Conservation (phyloP, 23 red algal genomes). For the Gracilariopsis chorda region DNA sequence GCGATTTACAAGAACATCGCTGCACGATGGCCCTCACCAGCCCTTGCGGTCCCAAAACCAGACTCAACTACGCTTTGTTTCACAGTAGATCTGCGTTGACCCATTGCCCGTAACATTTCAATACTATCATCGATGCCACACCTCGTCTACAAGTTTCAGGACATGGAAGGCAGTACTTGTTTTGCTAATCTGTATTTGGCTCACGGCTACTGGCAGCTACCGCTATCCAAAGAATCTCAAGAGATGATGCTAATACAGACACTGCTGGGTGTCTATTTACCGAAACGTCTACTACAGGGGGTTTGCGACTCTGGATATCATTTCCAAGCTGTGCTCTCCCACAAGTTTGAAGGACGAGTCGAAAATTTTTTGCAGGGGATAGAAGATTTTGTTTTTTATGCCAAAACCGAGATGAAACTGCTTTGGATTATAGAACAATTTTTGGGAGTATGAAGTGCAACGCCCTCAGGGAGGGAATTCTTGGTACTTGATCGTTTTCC, state of each 20-base stretch:
- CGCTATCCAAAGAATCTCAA: no score
- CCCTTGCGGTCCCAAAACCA: neutral
- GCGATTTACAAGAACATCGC: neutral
- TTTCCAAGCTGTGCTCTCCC: neutral
- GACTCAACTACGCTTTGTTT: neutral
- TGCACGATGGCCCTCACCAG: neutral
- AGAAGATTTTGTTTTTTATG: no score
- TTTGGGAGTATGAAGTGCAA: no score
- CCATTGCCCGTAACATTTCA: neutral
- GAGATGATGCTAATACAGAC: slow-evolving; percentile 16
- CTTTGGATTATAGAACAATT: no score
- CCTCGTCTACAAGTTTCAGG: neutral
- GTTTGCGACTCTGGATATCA: neutral
- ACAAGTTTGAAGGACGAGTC: no score
- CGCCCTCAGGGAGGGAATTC: no score
- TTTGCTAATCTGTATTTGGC: slow-evolving; percentile 15
- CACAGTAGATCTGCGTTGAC: neutral
- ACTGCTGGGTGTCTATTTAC: neutral
- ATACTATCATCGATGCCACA: neutral
- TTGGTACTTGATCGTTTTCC: no score
- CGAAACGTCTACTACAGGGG: neutral
- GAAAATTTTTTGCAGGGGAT: no score
- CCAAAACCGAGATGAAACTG: no score
- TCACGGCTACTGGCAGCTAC: slow-evolving; percentile 9
- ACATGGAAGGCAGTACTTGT: neutral